A percentile compares a stretch with the other conserved stretches of the same genome.
Conservation (phyloP, 2,329 filamentous ascomycete genomes). For the Blumeria graminis region DNA sequence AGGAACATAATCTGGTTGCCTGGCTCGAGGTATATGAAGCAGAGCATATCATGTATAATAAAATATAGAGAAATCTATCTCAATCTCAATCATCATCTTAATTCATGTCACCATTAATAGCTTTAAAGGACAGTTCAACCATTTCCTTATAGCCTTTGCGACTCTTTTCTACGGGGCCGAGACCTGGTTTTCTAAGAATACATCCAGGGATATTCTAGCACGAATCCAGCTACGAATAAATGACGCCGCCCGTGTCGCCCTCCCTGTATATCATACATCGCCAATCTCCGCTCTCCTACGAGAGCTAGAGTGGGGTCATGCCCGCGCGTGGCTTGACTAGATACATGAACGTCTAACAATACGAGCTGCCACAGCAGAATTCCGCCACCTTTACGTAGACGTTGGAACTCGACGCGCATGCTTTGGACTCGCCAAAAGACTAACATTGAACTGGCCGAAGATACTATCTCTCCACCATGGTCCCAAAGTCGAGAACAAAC, state of each 20-base stretch:
- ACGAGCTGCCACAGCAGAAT: not conserved
- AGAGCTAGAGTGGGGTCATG: not conserved
- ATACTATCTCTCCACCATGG: not conserved
- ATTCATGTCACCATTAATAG: too few relatives aligned
- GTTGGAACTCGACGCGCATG: not conserved
- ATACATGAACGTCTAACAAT: not conserved
- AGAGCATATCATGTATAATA: too few relatives aligned
- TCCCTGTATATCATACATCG: not conserved
- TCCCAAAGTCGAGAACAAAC: not conserved
- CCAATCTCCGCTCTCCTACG: not conserved
- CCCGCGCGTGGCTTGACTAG: not conserved
- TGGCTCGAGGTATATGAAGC: too few relatives aligned
- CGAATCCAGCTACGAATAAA: not conserved
- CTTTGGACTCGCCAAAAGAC: not conserved
- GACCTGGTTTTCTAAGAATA: not conserved
- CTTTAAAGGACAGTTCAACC: too few relatives aligned
- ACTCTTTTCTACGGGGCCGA: not conserved
- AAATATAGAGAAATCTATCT: too few relatives aligned
- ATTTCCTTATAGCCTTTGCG: too few relatives aligned
- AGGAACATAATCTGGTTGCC: too few relatives aligned
- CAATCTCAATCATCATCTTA: too few relatives aligned
- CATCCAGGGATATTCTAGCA: not conserved
- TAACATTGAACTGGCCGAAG: not conserved
- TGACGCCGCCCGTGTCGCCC: not conserved
- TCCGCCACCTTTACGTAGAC: not conserved